A percentile compares a stretch with the other conserved stretches of the same genome.
Evolutionary conservation across 306 rosid species (phyloP).

Genomic region (Trifolium pratense): DNA sequence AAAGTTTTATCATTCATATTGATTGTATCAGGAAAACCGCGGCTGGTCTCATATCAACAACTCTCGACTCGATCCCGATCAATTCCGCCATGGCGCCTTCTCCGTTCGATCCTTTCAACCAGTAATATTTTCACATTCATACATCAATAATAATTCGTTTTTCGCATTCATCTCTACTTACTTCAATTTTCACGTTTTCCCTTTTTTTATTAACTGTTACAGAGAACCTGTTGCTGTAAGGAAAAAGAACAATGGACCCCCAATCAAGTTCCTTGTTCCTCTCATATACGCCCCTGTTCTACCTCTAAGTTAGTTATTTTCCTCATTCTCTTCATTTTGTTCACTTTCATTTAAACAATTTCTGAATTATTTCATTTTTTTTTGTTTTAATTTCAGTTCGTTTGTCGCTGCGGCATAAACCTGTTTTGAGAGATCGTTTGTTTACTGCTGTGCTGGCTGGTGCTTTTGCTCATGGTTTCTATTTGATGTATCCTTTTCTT

Average conservation of each 20-base stretch:
- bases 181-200: not conserved
- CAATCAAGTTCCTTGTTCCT: conserved; percentile 82
- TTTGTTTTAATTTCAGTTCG: conserved; percentile 63
- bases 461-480: conserved; percentile 83
- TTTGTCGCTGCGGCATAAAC: conserved; percentile 70
- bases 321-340: not conserved
- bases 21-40: not conserved
- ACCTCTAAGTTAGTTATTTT: conserved; percentile 73
- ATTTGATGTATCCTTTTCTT: conserved; percentile 91
- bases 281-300: conserved; percentile 90
- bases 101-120: conserved; percentile 55
- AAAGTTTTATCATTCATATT: not conserved
- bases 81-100: conserved; percentile 60
- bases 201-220: not conserved
- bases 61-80: not conserved
- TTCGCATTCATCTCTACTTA: not conserved
- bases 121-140: conserved; percentile 46
- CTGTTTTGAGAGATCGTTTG: conserved; percentile 90
- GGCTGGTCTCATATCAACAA: not conserved
- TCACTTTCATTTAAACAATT: not conserved
- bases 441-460: conserved; percentile 80
- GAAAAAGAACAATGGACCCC: conserved; percentile 65
- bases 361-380: not conserved
- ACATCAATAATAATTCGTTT: not conserved
- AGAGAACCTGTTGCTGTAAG: conserved; percentile 61